These are phyloP conservation scores for Lagerstroemia speciosa DNA, from an alignment of 345 rosid genomes.

Conservation along the genomic window DNA sequence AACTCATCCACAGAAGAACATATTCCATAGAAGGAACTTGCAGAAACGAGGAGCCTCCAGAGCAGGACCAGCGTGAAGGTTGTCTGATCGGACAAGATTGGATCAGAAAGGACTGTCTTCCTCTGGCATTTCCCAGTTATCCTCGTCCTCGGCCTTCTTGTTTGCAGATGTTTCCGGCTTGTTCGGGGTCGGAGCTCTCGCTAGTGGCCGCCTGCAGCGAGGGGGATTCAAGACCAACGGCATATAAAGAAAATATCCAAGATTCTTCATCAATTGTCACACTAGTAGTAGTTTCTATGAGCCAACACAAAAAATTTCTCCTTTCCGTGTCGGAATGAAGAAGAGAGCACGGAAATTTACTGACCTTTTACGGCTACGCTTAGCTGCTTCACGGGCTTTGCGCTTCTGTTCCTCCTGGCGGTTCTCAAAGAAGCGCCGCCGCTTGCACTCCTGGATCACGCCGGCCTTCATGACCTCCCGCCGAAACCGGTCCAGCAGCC, in stretches of 20 bases:
- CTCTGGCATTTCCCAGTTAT: conserved; percentile 85
- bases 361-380: conserved; percentile 59
- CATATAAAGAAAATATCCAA: too few species aligned
- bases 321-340: not conserved
- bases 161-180: conserved; percentile 31
- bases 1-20: not conserved
- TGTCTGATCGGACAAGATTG: conserved; percentile 3
- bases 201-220: conserved; percentile 37
- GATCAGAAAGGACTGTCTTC: conserved; percentile 42
- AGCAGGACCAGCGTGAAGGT: not conserved
- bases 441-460: conserved; percentile 62
- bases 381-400: conserved; percentile 71
- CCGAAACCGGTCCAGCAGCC: conserved; percentile 54
- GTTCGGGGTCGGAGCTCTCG: conserved; percentile 26
- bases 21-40: not conserved
- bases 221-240: too few species aligned
- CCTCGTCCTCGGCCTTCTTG: conserved; percentile 51
- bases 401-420: conserved; percentile 71
- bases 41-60: not conserved
- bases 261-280: not conserved
- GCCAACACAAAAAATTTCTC: not conserved
- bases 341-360: not conserved
- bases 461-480: conserved; percentile 80
- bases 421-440: conserved; percentile 61
- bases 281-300: not conserved